phyloP scores from a whole-genome alignment of 2,329 filamentous ascomycete genomes.

The Claviceps spartinae region DNA sequence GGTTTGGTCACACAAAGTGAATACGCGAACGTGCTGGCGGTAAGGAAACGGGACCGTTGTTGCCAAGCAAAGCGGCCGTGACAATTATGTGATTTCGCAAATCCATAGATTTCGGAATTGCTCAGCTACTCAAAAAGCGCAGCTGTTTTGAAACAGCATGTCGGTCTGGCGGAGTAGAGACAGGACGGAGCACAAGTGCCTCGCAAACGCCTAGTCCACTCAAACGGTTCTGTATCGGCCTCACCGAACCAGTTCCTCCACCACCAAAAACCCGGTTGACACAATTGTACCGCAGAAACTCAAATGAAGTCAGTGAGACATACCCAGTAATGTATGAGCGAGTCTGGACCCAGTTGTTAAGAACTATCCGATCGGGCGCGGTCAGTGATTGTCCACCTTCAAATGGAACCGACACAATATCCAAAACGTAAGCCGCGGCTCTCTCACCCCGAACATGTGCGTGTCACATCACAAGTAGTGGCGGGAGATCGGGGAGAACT shows the following conservation, averaged over 20 bases:
- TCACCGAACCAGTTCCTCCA: neutral
- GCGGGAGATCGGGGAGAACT: no score
- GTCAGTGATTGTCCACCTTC: conserved; percentile 3
- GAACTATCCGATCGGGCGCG: conserved; percentile 28
- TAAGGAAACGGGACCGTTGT: no score
- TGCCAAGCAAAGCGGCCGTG: neutral
- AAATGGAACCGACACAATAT: neutral
- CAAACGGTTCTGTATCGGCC: neutral
- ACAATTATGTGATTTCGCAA: neutral
- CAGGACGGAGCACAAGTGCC: neutral
- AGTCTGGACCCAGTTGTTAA: conserved; percentile 56
- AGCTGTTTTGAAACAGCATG: no score
- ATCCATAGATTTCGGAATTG: neutral
- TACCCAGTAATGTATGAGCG: conserved; percentile 73
- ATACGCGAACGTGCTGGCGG: neutral
- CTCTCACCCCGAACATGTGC: no score
- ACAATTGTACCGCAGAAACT: no score
- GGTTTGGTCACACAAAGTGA: neutral
- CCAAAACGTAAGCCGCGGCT: neutral
- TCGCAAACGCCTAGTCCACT: neutral
- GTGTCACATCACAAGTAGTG: no score
- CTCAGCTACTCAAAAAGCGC: neutral
- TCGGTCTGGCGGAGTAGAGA: neutral
- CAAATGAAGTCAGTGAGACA: conserved; percentile 17
- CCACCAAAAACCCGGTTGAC: no score